Evolutionary conservation across 2,329 filamentous ascomycete species (phyloP), one percentile per base, ranked within the genome.

Genomic region (Fonsecaea nubica): DNA sequence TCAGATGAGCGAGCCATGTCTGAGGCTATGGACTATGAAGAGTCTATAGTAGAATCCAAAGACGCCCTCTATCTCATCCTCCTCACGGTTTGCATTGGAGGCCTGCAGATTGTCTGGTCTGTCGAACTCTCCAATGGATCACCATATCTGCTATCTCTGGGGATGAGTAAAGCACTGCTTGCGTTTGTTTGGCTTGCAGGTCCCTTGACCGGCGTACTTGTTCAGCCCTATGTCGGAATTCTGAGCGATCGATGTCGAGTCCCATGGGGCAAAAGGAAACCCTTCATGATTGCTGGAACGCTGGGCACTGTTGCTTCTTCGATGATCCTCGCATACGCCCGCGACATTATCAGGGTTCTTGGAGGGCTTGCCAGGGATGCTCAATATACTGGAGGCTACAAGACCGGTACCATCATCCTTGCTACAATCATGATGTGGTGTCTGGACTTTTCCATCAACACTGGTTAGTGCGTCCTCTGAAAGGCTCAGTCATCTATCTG

Each of bases 61-160:
- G 93, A 91, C 77, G 82, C 89, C 54, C 92, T 90, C 88, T 96
- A 96, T 78, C 83, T 98, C 73, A 86, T 96, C 72, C 82, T 97
- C 69, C 81, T 98, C 78, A 97, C 94, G 6, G 83, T 97, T 68
- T 89, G 91, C 75, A 91, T 97, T 72, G 92, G 92, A 67, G 94
- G 87, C 82, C 84, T 98, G 69, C 94, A 98, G 80, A 91, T 98
- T 72, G 93, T 94, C 33, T 98, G 94, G 94, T 93, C 93, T 1
- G 93, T 97, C 50, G 94, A 98, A 78, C 84, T 97, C 50, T 96
- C 93, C 62, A 94, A 96, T 81, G 93, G 93, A 73, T 97, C 94
- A 61, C 91, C 92, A 5, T 95, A 91, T 75, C 81, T 95, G 48
- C 81, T 94, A 48, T 93, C 91, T 0, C 85, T 95, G 35, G 92